Evolutionary conservation across 1,139 yeast species (phyloP).

Genomic region (Blastobotrys ciferrii): DNA sequence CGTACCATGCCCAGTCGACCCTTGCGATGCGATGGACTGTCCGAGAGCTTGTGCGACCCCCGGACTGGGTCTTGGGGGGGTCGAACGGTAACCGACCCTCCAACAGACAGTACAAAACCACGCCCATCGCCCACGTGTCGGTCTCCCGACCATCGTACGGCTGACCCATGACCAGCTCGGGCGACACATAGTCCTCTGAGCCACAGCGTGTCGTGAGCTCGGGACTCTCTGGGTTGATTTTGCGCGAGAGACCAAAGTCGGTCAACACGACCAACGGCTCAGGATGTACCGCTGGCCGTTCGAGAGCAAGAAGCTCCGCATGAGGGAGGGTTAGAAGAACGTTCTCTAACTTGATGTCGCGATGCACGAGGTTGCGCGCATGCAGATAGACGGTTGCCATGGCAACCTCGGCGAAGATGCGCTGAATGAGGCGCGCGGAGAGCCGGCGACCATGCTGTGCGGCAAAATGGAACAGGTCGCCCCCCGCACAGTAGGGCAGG

Average conservation of each 20-base stretch:
- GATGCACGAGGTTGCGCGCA: constrained; percentile 63
- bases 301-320: constrained; percentile 35
- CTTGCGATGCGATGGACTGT: constrained; percentile 89
- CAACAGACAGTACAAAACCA: constrained; percentile 73
- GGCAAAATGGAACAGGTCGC: constrained; percentile 72
- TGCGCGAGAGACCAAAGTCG: constrained; percentile 85
- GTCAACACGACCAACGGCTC: constrained; percentile 61
- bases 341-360: constrained; percentile 87
- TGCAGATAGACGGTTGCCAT: constrained; percentile 76
- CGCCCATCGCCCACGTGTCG: constrained; percentile 95
- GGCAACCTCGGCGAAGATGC: constrained; percentile 67
- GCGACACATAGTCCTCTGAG: constrained; percentile 92
- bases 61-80: constrained; percentile 36
- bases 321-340: constrained; percentile 50
- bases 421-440: constrained; percentile 43
- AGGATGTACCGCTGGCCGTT: constrained; percentile 23
- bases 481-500: constrained; percentile 77
- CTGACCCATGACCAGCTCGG: constrained; percentile 85
- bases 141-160: constrained; percentile 87
- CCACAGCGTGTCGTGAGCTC: constrained; percentile 86
- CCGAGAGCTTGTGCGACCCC: constrained; percentile 45
- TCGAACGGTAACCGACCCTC: constrained; percentile 92
- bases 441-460: constrained; percentile 37
- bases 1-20: constrained; percentile 86
- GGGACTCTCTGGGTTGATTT: constrained; percentile 57